These are phyloP conservation scores for Persicaria tinctoria DNA, from an alignment of 148 eudicot genomes.

Conservation along the genomic window DNA sequence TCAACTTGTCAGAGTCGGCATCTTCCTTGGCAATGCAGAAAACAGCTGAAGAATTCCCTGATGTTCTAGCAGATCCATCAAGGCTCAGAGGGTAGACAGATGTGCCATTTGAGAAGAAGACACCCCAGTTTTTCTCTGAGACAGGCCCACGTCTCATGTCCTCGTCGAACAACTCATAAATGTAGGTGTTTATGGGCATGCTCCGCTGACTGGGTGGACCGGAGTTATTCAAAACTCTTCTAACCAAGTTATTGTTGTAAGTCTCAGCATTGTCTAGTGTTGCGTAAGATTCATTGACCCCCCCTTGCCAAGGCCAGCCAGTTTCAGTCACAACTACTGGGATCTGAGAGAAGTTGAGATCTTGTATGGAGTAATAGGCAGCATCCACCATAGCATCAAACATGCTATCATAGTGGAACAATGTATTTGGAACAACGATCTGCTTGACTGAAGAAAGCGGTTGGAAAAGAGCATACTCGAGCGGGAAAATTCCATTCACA, in stretches of 20 bases:
- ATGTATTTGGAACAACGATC: conserved; percentile 92
- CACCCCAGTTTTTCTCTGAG: conserved; percentile 76
- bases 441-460: conserved; percentile 67
- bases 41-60: conserved; percentile 42
- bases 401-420: conserved; percentile 77
- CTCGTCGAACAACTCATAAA: conserved; percentile 84
- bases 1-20: conserved; percentile 51
- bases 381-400: conserved; percentile 98
- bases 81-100: conserved; percentile 58
- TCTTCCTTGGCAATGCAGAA: conserved; percentile 68
- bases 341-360: conserved; percentile 52
- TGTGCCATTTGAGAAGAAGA: conserved; percentile 63
- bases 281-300: conserved; percentile 68
- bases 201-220: conserved; percentile 83
- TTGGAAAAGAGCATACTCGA: conserved; percentile 78
- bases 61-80: conserved; percentile 24
- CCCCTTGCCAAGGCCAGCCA: conserved; percentile 92
- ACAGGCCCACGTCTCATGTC: conserved; percentile 69
- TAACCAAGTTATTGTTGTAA: conserved; percentile 62
- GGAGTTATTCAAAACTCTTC: conserved; percentile 64
- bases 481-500: conserved; percentile 74
- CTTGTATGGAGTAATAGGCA: conserved; percentile 68
- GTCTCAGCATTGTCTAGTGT: conserved; percentile 64
- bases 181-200: conserved; percentile 70
- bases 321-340: conserved; percentile 87